A percentile compares a stretch with the other conserved stretches of the same genome.
Evolutionary conservation across 306 rosid genomes (phyloP).

Genomic region (Lathyrus sativus): DNA sequence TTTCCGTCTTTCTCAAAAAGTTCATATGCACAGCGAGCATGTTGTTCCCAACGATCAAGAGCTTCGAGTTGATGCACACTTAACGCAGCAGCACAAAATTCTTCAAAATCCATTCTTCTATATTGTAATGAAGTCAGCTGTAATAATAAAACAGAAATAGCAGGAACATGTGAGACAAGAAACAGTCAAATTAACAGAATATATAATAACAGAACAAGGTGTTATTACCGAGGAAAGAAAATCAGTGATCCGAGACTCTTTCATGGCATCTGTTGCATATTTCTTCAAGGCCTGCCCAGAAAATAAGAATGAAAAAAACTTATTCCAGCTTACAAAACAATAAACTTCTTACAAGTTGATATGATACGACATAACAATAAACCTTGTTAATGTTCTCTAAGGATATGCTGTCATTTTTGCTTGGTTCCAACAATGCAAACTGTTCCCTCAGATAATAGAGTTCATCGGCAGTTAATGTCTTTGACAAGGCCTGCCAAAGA

Average conservation of each 20-base stretch:
- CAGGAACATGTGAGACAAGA: slow-evolving; percentile 32
- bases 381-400: slow-evolving; percentile 77
- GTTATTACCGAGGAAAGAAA: slow-evolving; percentile 71
- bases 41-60: slow-evolving; percentile 95
- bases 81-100: slow-evolving; percentile 89
- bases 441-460: slow-evolving; percentile 88
- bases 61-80: slow-evolving; percentile 99
- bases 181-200: slow-evolving; percentile 26
- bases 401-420: slow-evolving; percentile 81
- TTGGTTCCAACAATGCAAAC: slow-evolving; percentile 76
- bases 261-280: slow-evolving; percentile 91
- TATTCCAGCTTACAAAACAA: slow-evolving; percentile 22
- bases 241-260: slow-evolving; percentile 83
- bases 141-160: slow-evolving; percentile 42
- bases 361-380: slow-evolving; percentile 27
- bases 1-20: slow-evolving; percentile 94
- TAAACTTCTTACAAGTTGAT: slow-evolving; percentile 6
- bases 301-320: slow-evolving; percentile 34
- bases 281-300: slow-evolving; percentile 71
- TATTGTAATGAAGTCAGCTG: slow-evolving; percentile 92
- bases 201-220: slow-evolving; percentile 28
- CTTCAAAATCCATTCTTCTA: slow-evolving; percentile 98
- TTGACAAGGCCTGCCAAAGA: slow-evolving; percentile 80
- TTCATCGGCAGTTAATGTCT: slow-evolving; percentile 88
- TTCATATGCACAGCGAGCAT: slow-evolving; percentile 93